These are phyloP conservation scores for Oropetium thomaeum DNA, from an alignment of 176 grass and related monocot species.

Conservation along the genomic window DNA sequence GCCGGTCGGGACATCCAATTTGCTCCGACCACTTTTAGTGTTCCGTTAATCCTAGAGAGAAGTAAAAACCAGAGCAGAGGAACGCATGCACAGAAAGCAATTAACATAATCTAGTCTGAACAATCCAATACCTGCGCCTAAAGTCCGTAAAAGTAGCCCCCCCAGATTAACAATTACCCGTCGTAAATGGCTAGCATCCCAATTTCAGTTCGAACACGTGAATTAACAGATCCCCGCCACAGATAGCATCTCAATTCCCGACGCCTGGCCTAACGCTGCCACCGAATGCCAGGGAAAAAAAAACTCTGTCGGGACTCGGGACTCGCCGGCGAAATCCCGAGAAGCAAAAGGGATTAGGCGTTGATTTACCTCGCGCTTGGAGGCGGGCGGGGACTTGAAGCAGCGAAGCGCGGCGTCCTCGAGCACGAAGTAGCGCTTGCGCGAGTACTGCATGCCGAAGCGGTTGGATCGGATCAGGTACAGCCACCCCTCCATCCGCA, in stretches of 20 bases:
- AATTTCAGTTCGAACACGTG: constrained; percentile 6
- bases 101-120: not conserved
- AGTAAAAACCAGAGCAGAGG: constrained; percentile 20
- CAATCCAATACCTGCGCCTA: constrained; percentile 18
- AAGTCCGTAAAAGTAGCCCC: not conserved
- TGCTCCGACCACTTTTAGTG: not conserved
- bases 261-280: constrained; percentile 11
- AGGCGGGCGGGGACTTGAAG: constrained; percentile 66
- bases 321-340: not conserved
- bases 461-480: constrained; percentile 90
- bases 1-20: not conserved
- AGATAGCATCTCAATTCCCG: constrained; percentile 10
- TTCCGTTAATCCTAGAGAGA: not conserved
- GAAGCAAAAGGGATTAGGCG: not conserved
- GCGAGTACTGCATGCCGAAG: constrained; percentile 70
- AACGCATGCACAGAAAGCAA: not conserved
- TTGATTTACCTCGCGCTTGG: constrained; percentile 63
- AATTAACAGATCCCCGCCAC: not conserved
- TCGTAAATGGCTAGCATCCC: not conserved
- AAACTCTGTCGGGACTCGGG: not conserved
- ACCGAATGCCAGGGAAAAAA: constrained; percentile 10
- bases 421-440: constrained; percentile 96
- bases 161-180: not conserved
- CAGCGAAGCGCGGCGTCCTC: constrained; percentile 70
- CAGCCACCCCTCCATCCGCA: constrained; percentile 86